Evolutionary conservation across 2,329 filamentous ascomycete species (phyloP).

Genomic region (Domatiomyces globalis): DNA sequence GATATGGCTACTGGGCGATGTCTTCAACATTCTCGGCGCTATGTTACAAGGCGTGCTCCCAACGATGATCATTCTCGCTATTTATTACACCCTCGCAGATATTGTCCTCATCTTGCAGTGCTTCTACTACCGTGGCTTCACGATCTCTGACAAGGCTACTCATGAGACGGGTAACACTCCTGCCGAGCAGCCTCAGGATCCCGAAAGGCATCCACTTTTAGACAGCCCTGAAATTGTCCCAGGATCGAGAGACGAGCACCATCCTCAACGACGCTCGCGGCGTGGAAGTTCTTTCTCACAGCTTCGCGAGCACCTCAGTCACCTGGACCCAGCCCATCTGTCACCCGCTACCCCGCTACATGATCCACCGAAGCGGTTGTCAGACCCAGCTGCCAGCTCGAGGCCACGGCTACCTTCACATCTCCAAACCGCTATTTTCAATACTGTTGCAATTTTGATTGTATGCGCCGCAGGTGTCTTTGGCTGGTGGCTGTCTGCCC

Average conservation of each 20-base stretch:
- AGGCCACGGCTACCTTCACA: constrained; percentile 24
- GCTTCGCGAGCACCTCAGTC: constrained; percentile 16
- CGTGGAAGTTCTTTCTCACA: constrained; percentile 3
- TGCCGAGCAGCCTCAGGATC: constrained; percentile 7
- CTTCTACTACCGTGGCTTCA: constrained; percentile 88
- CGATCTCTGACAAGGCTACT: constrained; percentile 21
- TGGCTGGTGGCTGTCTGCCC: constrained; percentile 61
- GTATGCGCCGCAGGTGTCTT: constrained; percentile 70
- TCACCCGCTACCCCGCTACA: constrained; percentile 74
- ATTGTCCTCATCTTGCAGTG: constrained; percentile 77
- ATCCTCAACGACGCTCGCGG: background rate
- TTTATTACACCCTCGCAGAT: constrained; percentile 88
- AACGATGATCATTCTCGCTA: constrained; percentile 88
- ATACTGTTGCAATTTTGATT: constrained; percentile 59
- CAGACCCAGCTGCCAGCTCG: background rate
- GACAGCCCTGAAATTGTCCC: background rate
- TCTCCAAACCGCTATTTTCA: constrained; percentile 48
- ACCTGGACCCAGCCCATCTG: constrained; percentile 50
- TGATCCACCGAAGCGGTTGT: constrained; percentile 29
- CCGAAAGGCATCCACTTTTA: background rate
- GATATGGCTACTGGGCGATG: constrained; percentile 83
- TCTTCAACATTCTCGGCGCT: constrained; percentile 92
- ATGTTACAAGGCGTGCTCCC: constrained; percentile 81
- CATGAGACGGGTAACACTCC: constrained; percentile 2
- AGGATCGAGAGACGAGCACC: constrained; percentile 8